Evolutionary conservation across 768 basidiomycete species (phyloP), one percentile per base, ranked within the genome.

Genomic region (Lentinula raphanica): DNA sequence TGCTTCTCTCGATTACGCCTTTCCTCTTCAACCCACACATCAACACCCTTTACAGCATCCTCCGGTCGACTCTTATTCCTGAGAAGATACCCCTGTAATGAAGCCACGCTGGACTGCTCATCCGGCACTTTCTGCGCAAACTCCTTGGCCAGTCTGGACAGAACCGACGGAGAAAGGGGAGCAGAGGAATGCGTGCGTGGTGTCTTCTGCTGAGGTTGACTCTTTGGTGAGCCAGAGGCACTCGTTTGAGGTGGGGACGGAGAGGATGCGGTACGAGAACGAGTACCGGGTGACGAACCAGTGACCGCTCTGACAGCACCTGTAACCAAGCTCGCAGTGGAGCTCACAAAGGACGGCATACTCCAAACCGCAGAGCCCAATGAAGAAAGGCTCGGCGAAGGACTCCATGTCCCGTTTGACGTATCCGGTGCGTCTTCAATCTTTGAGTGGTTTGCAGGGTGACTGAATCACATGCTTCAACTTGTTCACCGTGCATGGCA

Each of bases 61-160:
- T 92, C 87, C 2, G 92, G 92, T 55, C 88, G 78, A 21, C 87
- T 85, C 74, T 95, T 94, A 75, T 92, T 87, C 72, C 87, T 87
- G 58, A 96, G 76, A 58, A 95, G 67, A 72, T 91, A 94, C 69
- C 92, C 93, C 74, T 95, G 93, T 55, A 97, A 76, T 58, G 91
- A 88, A 19, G 94, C 93, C 55, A 94, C 89, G 66, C 89, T 90
- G 67, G 94, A 92, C 73, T 90, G 88, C 39, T 88, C 86, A 36
- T 92, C 88, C 0, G 94, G 92, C 21, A 95, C 84, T 23, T 83
- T 76, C 61, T 90, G 88, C 3, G 91, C 90, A 66, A 95, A 95
- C 59, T 76, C 66, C 74, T 88, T 84, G 9, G 91, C 92, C 15
- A 94, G 76, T n/a, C 71, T 64, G 27, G 81, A 84, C 25, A 93